Base-by-base conservation (phyloP, 257 asterid species). In the Verbascum thapsus region DNA sequence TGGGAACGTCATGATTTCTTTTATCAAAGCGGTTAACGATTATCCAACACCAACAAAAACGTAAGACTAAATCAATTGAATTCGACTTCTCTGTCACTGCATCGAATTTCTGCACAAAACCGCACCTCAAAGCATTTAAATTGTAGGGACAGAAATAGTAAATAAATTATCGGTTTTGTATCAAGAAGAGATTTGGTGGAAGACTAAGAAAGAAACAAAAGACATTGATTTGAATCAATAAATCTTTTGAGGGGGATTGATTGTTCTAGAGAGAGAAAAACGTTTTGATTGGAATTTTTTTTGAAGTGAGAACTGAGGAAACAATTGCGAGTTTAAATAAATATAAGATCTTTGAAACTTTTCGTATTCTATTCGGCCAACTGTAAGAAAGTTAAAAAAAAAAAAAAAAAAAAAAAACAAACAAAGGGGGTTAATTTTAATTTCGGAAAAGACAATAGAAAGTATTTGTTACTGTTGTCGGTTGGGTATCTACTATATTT, bases 1-100 rank as follows among this genome's bases (percentile, higher is more conserved):
- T 32, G 84, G 85, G 52, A 83, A 54, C 61, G 87, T 79, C 98
- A 88, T 88, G n/a, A n/a, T n/a, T 75, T 48, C 62, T 13, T 9
- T 1, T 8, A 55, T 30, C n/a, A 13, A 47, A 39, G 17, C 58
- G 8, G 17, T 53, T 41, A 20, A 43, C 13, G 23, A 12, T 16
- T 23, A 68, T 40, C 30, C 61, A 16, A 59, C 22, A 54, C 34
- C 55, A 7, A 45, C 9, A 16, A 39, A 41, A 20, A 38, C 8
- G 34, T 5, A 32, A 17, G 19, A 17, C 1, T 0, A 17, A 20
- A 57, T 12, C 58, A 42, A 50, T 16, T 13, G 38, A 68, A 20
- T 23, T 23, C 9, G 40, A 40, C 26, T 17, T 41, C 57, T 10
- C 23, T 1, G 41, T 45, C 34, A 62, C 44, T 16, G 37, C 20